These are phyloP conservation scores for Tulasnella sp. DNA, from an alignment of 768 basidiomycete genomes.

Conservation along the genomic window DNA sequence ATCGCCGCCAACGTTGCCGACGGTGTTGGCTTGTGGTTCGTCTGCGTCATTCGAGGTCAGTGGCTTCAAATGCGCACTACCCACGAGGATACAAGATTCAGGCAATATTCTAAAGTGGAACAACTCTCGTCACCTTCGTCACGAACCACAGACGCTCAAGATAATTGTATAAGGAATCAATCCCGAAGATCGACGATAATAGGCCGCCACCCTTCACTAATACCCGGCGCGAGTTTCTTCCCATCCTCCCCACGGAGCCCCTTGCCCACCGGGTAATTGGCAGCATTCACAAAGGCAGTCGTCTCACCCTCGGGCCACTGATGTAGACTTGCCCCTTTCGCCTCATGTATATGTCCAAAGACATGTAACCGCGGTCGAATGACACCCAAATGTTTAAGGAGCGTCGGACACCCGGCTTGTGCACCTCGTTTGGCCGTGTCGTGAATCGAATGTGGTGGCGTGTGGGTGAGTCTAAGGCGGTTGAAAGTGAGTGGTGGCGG, in stretches of 20 bases:
- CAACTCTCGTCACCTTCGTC: too few relatives aligned
- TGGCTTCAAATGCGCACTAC: too few relatives aligned
- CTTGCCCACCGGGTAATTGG: background rate
- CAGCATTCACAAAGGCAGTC: slow-evolving; percentile 5
- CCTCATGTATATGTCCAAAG: slow-evolving; percentile 15
- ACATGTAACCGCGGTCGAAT: slow-evolving; percentile 2
- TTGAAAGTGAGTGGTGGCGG: background rate
- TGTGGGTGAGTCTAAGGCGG: slow-evolving; percentile 3
- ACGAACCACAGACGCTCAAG: background rate
- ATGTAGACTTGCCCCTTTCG: background rate
- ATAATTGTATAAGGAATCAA: background rate
- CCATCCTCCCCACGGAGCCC: background rate
- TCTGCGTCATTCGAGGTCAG: too few relatives aligned
- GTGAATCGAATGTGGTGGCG: slow-evolving; percentile 2
- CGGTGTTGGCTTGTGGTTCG: too few relatives aligned
- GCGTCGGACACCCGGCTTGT: slow-evolving; percentile 2
- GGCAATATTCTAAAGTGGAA: too few relatives aligned
- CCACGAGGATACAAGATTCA: too few relatives aligned
- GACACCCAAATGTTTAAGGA: background rate
- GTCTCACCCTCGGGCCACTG: background rate
- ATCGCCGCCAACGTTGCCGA: too few relatives aligned
- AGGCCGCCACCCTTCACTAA: background rate
- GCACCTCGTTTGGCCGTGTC: background rate
- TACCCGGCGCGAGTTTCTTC: background rate
- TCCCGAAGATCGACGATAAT: slow-evolving; percentile 4